Evolutionary conservation across 148 eudicot genomes (phyloP).

Genomic region (Arbutus unedo): DNA sequence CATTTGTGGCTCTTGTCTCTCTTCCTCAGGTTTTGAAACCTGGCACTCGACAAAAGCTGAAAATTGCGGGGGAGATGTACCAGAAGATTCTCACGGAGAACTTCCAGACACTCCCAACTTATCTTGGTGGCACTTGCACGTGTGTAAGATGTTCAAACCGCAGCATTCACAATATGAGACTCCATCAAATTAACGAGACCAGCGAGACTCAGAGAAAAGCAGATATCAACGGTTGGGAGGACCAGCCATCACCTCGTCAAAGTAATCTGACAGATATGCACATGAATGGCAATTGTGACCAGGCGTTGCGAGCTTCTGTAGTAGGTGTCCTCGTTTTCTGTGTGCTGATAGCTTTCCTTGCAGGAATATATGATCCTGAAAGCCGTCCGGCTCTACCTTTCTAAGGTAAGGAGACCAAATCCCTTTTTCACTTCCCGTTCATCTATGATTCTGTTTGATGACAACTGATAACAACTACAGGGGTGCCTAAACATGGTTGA

Average conservation of each 20-base stretch:
- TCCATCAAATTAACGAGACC: constrained; percentile 18
- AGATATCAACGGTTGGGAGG: constrained; percentile 22
- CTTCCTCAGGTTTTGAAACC: constrained; percentile 66
- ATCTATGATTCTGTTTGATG: not conserved
- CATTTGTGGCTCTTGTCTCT: constrained; percentile 7
- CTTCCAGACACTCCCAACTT: constrained; percentile 57
- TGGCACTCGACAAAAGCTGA: constrained; percentile 62
- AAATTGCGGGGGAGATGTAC: constrained; percentile 57
- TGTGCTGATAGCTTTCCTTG: constrained; percentile 52
- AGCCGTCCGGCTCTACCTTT: constrained; percentile 31
- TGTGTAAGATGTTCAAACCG: constrained; percentile 55
- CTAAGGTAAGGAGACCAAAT: constrained; percentile 22
- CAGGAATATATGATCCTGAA: constrained; percentile 49
- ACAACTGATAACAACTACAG: not conserved
- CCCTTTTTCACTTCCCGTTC: not conserved
- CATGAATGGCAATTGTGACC: constrained; percentile 35
- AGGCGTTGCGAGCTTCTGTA: constrained; percentile 52
- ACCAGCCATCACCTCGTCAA: constrained; percentile 23
- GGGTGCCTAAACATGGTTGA: not conserved
- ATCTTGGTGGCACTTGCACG: constrained; percentile 69
- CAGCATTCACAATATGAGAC: constrained; percentile 15
- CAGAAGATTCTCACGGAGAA: constrained; percentile 46
- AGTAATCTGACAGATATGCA: constrained; percentile 27
- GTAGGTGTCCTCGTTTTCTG: constrained; percentile 65
- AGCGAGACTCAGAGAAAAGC: constrained; percentile 19